These are phyloP conservation scores for Paxillus rubicundulus DNA, from an alignment of 768 basidiomycete species.

Conservation along the genomic window DNA sequence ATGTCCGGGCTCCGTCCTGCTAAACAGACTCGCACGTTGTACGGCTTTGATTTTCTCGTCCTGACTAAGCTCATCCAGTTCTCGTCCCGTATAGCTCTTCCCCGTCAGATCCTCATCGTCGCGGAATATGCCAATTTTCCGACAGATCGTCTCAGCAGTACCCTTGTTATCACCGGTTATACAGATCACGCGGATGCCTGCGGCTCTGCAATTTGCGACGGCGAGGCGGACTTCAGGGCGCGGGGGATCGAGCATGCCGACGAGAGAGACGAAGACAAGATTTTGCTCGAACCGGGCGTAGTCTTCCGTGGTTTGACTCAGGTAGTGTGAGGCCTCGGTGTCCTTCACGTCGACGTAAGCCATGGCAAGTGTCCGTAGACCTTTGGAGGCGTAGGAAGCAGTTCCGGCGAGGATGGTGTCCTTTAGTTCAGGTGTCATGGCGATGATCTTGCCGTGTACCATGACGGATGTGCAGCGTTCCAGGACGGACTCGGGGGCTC, in stretches of 20 bases:
- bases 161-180: conserved; percentile 98
- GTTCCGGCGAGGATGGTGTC: conserved; percentile 61
- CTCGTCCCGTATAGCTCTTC: conserved; percentile 93
- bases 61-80: conserved; percentile 77
- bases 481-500: conserved; percentile 93
- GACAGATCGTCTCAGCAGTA: conserved; percentile 95
- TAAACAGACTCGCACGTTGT: conserved; percentile 85
- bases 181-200: conserved; percentile 94
- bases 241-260: conserved; percentile 97
- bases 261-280: conserved; percentile 91
- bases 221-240: conserved; percentile 89
- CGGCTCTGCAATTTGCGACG: conserved; percentile 85
- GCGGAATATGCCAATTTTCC: conserved; percentile 92
- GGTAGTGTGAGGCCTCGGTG: conserved; percentile 77
- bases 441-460: conserved; percentile 59
- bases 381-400: conserved; percentile 70
- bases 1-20: conserved; percentile 91
- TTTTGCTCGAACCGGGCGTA: conserved; percentile 90
- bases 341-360: conserved; percentile 82
- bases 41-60: conserved; percentile 86
- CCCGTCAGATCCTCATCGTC: conserved; percentile 86
- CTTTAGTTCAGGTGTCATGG: conserved; percentile 63
- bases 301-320: conserved; percentile 71
- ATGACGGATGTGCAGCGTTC: conserved; percentile 81
- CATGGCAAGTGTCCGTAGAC: conserved; percentile 88